Evolutionary conservation across 2,329 filamentous ascomycete species (phyloP).

Genomic region (Metarhizium robertsii): DNA sequence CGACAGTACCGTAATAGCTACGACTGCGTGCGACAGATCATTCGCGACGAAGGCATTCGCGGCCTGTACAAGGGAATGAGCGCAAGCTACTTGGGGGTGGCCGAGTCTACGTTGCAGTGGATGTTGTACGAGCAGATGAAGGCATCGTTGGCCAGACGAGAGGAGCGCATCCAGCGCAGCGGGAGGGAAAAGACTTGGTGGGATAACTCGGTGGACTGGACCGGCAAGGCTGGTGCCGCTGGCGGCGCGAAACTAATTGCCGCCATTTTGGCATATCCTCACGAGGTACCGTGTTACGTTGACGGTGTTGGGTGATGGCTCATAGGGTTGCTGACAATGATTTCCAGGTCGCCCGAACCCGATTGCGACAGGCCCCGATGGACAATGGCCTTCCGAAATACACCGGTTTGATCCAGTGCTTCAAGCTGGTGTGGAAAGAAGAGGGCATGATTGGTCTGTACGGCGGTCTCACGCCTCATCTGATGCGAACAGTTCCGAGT

Average conservation of each 20-base stretch:
- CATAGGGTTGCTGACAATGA: background rate
- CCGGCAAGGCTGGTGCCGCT: constrained; percentile 68
- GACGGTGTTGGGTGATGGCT: background rate
- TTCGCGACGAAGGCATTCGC: constrained; percentile 69
- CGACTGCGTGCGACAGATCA: constrained; percentile 77
- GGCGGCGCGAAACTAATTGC: constrained; percentile 81
- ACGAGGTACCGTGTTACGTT: constrained; percentile 52
- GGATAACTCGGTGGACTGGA: constrained; percentile 70
- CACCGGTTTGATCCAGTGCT: constrained; percentile 80
- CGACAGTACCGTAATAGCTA: constrained; percentile 78
- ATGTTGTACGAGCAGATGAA: constrained; percentile 93
- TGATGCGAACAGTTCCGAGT: constrained; percentile 83
- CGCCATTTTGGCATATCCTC: constrained; percentile 78
- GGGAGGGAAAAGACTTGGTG: constrained; percentile 57
- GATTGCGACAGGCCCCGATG: constrained; percentile 75
- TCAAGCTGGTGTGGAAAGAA: constrained; percentile 77
- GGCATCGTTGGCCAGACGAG: constrained; percentile 55
- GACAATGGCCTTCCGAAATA: constrained; percentile 69
- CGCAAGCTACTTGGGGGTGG: constrained; percentile 83
- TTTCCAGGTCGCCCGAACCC: constrained; percentile 64
- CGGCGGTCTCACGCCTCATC: constrained; percentile 82
- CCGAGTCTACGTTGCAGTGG: constrained; percentile 88
- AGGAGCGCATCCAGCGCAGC: constrained; percentile 44
- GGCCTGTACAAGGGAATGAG: constrained; percentile 87
- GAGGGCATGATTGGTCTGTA: constrained; percentile 82